These are phyloP conservation scores for Elaeis guineensis DNA, from an alignment of 176 grass and related monocot species.

Conservation along the genomic window DNA sequence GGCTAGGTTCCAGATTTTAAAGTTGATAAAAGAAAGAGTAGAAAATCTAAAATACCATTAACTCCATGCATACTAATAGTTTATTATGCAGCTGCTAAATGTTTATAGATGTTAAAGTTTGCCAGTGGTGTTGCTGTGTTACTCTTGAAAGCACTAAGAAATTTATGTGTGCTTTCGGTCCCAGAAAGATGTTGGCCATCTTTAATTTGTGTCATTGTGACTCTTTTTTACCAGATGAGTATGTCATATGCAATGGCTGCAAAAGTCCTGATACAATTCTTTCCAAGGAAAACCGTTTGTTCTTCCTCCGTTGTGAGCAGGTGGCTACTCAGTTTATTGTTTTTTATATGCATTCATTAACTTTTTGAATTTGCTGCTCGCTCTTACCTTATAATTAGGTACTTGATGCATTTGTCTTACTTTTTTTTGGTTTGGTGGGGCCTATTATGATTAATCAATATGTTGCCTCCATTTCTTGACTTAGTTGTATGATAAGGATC, in stretches of 20 bases:
- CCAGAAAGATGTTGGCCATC: not conserved
- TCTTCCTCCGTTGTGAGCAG: conserved; percentile 87
- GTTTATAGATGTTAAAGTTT: too few species aligned
- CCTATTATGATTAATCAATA: conserved; percentile 26
- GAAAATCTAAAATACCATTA: too few species aligned
- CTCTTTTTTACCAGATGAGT: conserved; percentile 48
- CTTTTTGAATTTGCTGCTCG: not conserved
- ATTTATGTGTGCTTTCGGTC: too few species aligned
- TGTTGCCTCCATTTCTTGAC: conserved; percentile 34
- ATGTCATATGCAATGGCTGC: conserved; percentile 85
- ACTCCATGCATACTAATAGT: too few species aligned
- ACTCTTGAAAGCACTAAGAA: too few species aligned
- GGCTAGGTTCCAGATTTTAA: too few species aligned
- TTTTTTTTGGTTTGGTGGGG: not conserved
- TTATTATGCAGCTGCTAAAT: too few species aligned
- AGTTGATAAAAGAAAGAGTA: too few species aligned
- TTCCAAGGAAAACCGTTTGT: conserved; percentile 74
- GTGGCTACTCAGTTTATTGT: conserved; percentile 22
- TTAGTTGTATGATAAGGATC: conserved; percentile 9
- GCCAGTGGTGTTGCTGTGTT: too few species aligned
- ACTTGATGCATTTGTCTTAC: not conserved
- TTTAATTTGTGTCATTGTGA: conserved; percentile 7
- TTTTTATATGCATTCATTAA: not conserved
- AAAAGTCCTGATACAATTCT: conserved; percentile 80
- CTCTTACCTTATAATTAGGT: too few species aligned